Evolutionary conservation across 768 basidiomycete genomes (phyloP), one percentile per base, ranked within the genome.

Genomic region (Pleurotus djamor): DNA sequence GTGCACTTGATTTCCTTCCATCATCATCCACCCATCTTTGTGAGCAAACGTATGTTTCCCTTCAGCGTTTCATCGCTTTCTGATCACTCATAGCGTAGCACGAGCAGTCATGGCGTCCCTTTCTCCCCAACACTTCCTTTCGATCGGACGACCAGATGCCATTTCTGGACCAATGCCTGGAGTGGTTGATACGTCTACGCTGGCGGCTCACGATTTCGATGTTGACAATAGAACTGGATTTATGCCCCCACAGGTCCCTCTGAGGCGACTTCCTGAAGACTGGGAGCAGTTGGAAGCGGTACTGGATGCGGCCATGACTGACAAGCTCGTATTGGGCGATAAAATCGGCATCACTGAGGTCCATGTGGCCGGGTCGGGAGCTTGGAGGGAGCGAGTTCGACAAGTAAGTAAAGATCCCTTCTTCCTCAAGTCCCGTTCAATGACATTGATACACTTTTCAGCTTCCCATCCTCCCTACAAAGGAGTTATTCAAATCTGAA

Each of bases 161-260:
- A 50, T 64, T 34, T 54, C 65, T 33, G 66, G 69, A 3, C 70
- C 68, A 8, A 65, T 69, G 13, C 44, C 59, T 14, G 63, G 60
- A 36, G 49, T 61, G 21, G 50, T 58, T 8, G 63, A 64, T 47
- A 61, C 63, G 6, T 50, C 70, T 32, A 88, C 90, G 10, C 83
- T 91, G 60, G 88, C 90, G 8, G 85, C 87, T 2, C 87, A 90
- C 62, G 90, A 92, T 74, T 98, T 94, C 76, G 94, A 98, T 69
- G 91, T 98, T 60, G 94, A 96, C 69, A 87, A 89, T 8, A 79
- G 86, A 13, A 93, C 94, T 0, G 96, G 96, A 0, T 98, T 98
- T 71, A 88, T 98, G 85, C 91, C 96, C 2, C 88, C 91, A 0
- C 77, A 84, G 12, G 83, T 86, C 0, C 94, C 94, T 1, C 69